These are phyloP conservation scores for Arthrocladium fulminans DNA, from an alignment of 2,329 filamentous ascomycete species.

Conservation along the genomic window DNA sequence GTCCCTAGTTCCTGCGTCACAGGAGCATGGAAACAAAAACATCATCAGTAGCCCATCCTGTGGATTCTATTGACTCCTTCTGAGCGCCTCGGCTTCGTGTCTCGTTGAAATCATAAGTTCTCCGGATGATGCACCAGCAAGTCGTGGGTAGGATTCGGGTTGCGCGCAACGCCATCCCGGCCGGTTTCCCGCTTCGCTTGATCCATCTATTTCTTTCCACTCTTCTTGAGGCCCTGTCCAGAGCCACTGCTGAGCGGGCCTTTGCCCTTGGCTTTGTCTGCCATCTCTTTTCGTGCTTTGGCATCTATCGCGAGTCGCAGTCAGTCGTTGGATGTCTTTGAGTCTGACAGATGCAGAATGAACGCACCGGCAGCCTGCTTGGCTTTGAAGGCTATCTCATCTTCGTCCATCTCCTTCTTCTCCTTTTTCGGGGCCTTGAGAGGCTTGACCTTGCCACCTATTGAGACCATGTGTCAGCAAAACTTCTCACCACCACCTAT, in stretches of 20 bases:
- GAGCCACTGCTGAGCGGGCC: conserved; percentile 81
- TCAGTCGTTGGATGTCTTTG: background rate
- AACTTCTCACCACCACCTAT: background rate
- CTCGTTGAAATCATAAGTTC: background rate
- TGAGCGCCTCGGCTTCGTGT: background rate
- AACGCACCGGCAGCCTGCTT: conserved; percentile 75
- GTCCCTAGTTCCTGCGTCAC: background rate
- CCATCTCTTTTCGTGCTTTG: conserved; percentile 75
- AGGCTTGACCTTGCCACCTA: conserved; percentile 75
- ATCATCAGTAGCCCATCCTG: no score
- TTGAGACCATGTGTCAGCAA: conserved; percentile 11
- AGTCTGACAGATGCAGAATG: background rate
- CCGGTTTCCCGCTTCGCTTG: no score
- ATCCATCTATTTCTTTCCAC: conserved; percentile 29
- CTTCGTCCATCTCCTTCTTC: conserved; percentile 73
- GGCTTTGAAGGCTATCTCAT: conserved; percentile 71
- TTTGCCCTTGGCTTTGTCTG: conserved; percentile 75
- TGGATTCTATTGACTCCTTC: background rate
- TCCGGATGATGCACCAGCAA: background rate
- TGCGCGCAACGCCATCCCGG: background rate
- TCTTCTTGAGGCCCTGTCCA: conserved; percentile 91
- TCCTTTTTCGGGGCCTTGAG: conserved; percentile 85
- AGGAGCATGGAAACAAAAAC: background rate
- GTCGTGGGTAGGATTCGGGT: background rate
- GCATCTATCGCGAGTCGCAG: conserved; percentile 48